Conservation (phyloP, 371 early-diverging fungal genomes). For the Thermomucor indicae-seudaticae region DNA sequence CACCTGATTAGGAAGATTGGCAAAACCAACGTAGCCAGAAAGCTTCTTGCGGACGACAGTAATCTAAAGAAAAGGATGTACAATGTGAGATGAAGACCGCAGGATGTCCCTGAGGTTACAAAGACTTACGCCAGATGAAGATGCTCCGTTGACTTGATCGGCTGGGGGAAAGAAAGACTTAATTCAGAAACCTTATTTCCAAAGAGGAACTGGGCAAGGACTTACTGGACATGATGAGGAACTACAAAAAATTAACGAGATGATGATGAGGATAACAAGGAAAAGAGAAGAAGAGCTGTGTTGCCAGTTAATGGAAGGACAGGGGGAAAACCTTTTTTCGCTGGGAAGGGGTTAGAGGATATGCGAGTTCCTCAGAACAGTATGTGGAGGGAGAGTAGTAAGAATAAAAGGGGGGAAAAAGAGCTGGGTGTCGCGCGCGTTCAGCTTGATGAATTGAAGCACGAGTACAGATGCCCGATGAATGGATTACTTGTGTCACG, state of each 20-base stretch:
- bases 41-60: conserved; percentile 71
- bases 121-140: conserved; percentile 28
- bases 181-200: too few species aligned
- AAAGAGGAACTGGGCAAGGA: neutral
- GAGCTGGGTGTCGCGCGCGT: conserved; percentile 6
- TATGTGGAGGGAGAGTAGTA: neutral
- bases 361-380: too few species aligned
- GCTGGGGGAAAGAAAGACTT: neutral
- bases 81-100: too few species aligned
- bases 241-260: neutral
- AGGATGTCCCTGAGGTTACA: too few species aligned
- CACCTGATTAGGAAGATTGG: conserved; percentile 98
- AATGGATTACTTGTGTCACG: conserved; percentile 7
- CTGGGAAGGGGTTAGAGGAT: too few species aligned
- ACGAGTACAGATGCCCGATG: conserved; percentile 4
- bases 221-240: conserved; percentile 8
- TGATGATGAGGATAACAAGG: too few species aligned
- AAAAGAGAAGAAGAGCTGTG: too few species aligned
- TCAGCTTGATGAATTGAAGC: conserved; percentile 1
- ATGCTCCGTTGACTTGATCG: conserved; percentile 5
- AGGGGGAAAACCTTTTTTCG: too few species aligned
- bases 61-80: conserved; percentile 29
- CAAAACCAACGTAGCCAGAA: conserved; percentile 95
- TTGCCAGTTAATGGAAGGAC: too few species aligned
- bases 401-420: conserved; percentile 1